These are phyloP conservation scores for Lachnellula willkommii DNA, from an alignment of 2,329 filamentous ascomycete species.

Conservation along the genomic window DNA sequence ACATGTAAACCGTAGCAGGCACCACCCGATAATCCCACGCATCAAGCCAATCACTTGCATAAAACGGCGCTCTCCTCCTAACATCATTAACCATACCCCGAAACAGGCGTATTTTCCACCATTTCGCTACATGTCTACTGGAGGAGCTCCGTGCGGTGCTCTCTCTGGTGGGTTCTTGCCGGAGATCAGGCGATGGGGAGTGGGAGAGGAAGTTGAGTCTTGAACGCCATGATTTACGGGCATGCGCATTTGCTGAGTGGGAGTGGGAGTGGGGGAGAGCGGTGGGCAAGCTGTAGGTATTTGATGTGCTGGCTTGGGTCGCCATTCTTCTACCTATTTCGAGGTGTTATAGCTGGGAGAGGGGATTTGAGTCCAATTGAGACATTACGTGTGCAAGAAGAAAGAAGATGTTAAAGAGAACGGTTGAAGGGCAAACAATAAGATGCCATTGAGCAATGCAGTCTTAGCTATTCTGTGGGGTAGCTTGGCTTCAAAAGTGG, in stretches of 20 bases:
- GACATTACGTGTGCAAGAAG: not conserved
- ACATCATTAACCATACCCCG: slow-evolving; percentile 77
- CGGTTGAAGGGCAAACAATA: too few species aligned
- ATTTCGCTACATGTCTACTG: slow-evolving; percentile 34
- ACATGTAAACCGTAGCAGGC: slow-evolving; percentile 87
- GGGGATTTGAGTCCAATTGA: not conserved
- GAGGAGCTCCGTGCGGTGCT: slow-evolving; percentile 14
- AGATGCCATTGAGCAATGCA: not conserved
- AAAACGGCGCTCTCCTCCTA: slow-evolving; percentile 68
- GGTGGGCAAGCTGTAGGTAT: slow-evolving; percentile 21
- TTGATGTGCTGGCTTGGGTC: slow-evolving; percentile 4
- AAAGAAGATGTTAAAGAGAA: too few species aligned
- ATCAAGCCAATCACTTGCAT: slow-evolving; percentile 76
- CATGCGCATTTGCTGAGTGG: not conserved
- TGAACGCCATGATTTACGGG: slow-evolving; percentile 15
- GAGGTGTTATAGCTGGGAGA: not conserved
- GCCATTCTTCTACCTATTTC: slow-evolving; percentile 9
- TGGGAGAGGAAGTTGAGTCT: slow-evolving; percentile 8
- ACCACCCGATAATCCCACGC: slow-evolving; percentile 88
- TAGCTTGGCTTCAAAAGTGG: not conserved
- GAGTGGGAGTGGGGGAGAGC: slow-evolving; percentile 5
- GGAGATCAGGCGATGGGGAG: not conserved
- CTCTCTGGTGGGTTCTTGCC: not conserved
- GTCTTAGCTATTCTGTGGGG: not conserved
- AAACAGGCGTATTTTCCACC: slow-evolving; percentile 74